phyloP scores from a whole-genome alignment of 73 alveolate species.

The Paramecium pentaurelia region DNA sequence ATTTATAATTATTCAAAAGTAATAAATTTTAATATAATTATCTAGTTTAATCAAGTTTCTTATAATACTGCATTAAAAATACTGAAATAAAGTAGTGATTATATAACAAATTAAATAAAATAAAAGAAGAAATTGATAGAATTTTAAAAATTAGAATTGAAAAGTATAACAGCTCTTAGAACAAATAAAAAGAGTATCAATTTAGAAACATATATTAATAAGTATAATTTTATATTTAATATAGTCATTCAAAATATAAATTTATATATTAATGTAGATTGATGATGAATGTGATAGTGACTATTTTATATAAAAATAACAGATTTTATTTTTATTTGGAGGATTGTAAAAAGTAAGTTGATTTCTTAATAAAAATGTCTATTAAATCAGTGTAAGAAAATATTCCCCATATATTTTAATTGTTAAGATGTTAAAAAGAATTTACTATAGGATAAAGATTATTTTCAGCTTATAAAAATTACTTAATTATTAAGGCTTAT shows the following conservation, averaged over 20 bases:
- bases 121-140: not conserved
- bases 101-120: not conserved
- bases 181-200: not conserved
- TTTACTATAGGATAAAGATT: not conserved
- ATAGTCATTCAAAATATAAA: not conserved
- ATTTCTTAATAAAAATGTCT: not conserved
- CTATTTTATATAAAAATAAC: not conserved
- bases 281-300: not conserved
- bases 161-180: not conserved
- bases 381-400: slow-evolving; percentile 14
- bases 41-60: not conserved
- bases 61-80: not conserved
- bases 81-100: not conserved
- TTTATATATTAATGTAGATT: slow-evolving; percentile 21
- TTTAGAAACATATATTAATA: not conserved
- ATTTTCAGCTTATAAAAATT: not conserved
- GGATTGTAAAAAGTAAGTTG: not conserved
- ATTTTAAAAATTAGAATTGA: not conserved
- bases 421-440: not conserved
- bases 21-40: not conserved
- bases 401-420: not conserved
- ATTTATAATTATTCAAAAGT: not conserved
- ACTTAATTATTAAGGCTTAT: not conserved
- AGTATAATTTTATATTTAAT: not conserved
- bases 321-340: slow-evolving; percentile 19